Base-by-base conservation (phyloP, 2,329 filamentous ascomycete genomes). In the Ceratocystis destructans region DNA sequence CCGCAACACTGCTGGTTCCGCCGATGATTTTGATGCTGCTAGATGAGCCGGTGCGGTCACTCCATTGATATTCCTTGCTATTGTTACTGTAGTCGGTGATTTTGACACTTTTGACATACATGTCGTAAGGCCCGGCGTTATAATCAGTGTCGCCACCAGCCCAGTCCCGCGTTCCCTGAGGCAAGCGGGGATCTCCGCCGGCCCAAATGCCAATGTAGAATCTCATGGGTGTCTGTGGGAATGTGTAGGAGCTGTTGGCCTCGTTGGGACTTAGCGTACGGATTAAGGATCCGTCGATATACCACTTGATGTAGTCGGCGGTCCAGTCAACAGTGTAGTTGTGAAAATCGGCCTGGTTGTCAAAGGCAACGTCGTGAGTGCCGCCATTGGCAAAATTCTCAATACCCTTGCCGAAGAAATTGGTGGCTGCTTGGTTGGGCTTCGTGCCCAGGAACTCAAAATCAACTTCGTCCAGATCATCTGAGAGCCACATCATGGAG, bases 401-500 rank as follows among this genome's bases (percentile, higher is more conserved):
- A 77, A 76, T 79, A 62, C 88, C 89, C 78, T 92, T 90, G 74
- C 88, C 87, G 71, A 88, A 93, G 76, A 87, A 93, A 78, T 93
- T 92, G 70, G 83, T 87, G 71, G 88, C 81, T 7, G 83, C 87
- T 44, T 80, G 76, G 17, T 79, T 83, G 66, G 77, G 75, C 72
- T 89, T 86, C 66, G 81, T 81, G 59, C 89, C 89, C 67, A 90
- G 80, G 72, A 89, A 88, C 73, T 94, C 89, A 83, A 89, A 93
- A 73, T 96, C 91, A 50, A 96, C 86, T 76, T 96, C 90, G 73
- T 96, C 91, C 15, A 93, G 80, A 71, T 91, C 87, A 71, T 94
- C 87, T 63, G 88, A 93, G 70, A 94, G 81, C 75, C 93, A 81
- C 73, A 96, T 92, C 72, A 95, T 86, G 69, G 88, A 85, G 72